Evolutionary conservation across 208 protist genomes (phyloP), one percentile per base, ranked within the genome.

Genomic region (Spongospora subterranea): DNA sequence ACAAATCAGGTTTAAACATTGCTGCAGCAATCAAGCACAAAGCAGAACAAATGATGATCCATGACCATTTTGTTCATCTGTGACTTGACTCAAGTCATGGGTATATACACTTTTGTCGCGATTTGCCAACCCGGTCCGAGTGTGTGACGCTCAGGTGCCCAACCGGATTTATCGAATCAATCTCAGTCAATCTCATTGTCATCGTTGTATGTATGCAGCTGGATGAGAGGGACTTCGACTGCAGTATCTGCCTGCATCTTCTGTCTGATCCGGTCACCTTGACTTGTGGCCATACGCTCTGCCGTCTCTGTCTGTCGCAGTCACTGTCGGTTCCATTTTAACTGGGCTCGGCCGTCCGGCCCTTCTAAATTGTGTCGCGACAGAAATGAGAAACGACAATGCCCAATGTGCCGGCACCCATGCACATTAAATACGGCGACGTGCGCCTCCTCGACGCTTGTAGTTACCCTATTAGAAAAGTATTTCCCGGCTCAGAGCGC

Each of bases 251-350:
- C n/a, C n/a, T 35, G 71, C 71, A n/a, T 20, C n/a, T 82, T 20
- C n/a, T 82, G 71, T 35, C 35, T 43, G 71, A 82, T 20, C 71
- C 71, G 6, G 71, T 82, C 71, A 82, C 71, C 71, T 43, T 82
- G n/a, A 39, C 71, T 20, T 82, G 71, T 82, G 71, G 71, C 6
- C 71, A 82, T 35, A 82, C 71, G n/a, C 71, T 82, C n/a, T 82
- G 71, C n/a, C 71, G 71, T 43, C 13, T 13, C 17, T 82, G 71
- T n/a, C 71, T 82, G 35, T 20, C 6, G 13, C 6, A n/a, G 11
- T 35, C 71, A 20, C n/a, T 82, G 71, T 82, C 17, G 17, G 71
- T 82, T 82, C 71, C 20, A 17, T 17, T 65, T 17, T 29, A 29
- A 35, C 71, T 13, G 35, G 35, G n/a, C 13, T 35, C n/a, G n/a